These are phyloP conservation scores for Fusarium austroafricanum DNA, from an alignment of 2,329 filamentous ascomycete species.

Conservation along the genomic window DNA sequence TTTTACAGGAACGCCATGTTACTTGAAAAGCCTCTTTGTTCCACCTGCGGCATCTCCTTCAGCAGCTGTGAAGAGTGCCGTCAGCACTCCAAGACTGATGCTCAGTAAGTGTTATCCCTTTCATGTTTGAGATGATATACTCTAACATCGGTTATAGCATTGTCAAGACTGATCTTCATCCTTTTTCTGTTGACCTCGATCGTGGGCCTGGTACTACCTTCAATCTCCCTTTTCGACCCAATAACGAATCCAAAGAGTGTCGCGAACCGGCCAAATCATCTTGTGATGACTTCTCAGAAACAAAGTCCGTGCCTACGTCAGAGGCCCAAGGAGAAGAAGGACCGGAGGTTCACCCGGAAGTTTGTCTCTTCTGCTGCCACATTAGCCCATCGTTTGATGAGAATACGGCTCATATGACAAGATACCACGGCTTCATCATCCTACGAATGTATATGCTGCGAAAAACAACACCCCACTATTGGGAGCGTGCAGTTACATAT, in stretches of 20 bases:
- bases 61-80: not conserved
- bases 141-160: not conserved
- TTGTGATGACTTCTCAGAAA: too few species aligned
- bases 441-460: constrained; percentile 64
- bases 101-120: not conserved
- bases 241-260: not conserved
- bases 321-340: not conserved
- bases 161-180: not conserved
- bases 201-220: too few species aligned
- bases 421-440: constrained; percentile 60
- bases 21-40: not conserved
- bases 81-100: constrained; percentile 5
- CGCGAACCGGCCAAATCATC: not conserved
- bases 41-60: constrained; percentile 1
- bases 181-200: too few species aligned
- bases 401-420: constrained; percentile 62
- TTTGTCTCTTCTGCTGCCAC: constrained; percentile 12
- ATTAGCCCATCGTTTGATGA: constrained; percentile 44
- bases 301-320: rapidly evolving
- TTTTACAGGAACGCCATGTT: not conserved
- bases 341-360: not conserved
- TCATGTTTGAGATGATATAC: rapidly evolving
- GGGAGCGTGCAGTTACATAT: constrained; percentile 65
- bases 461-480: constrained; percentile 54
- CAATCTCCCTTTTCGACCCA: not conserved